These are phyloP conservation scores for Xylaria palmicola DNA, from an alignment of 495 filamentous ascomycete genomes.

Conservation along the genomic window DNA sequence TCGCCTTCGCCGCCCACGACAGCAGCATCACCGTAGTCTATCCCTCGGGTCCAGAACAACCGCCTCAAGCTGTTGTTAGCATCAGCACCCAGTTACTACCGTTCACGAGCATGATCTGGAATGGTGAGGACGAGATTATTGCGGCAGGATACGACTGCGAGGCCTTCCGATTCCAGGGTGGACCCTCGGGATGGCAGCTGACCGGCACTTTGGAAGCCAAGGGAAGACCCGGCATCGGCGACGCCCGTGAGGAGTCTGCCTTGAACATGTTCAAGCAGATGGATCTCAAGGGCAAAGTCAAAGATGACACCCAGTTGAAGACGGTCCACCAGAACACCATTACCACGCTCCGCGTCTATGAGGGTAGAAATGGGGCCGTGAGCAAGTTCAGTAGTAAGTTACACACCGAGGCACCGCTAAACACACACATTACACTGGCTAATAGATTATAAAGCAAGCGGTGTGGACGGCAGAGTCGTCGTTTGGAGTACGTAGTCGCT, in stretches of 20 bases:
- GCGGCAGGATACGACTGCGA: constrained; percentile 96
- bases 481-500: constrained; percentile 55
- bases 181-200: constrained; percentile 79
- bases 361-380: constrained; percentile 62
- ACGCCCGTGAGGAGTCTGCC: constrained; percentile 64
- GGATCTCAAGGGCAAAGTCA: constrained; percentile 90
- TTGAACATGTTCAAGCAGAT: constrained; percentile 99
- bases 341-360: constrained; percentile 73
- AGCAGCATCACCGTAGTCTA: constrained; percentile 96
- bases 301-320: constrained; percentile 89
- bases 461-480: constrained; percentile 92
- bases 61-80: constrained; percentile 82
- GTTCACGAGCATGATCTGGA: constrained; percentile 91
- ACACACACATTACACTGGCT: constrained; percentile 25
- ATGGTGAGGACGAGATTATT: constrained; percentile 87
- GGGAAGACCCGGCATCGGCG: constrained; percentile 58
- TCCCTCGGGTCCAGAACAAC: constrained; percentile 86
- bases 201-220: constrained; percentile 80
- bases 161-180: constrained; percentile 85
- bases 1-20: constrained; percentile 91
- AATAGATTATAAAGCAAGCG: constrained; percentile 65
- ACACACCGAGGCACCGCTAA: neutral
- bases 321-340: constrained; percentile 98
- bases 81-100: constrained; percentile 86
- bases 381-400: constrained; percentile 86